Conservation (phyloP, 1,284 basidiomycete genomes). For the Cutaneotrichosporon sp. region DNA sequence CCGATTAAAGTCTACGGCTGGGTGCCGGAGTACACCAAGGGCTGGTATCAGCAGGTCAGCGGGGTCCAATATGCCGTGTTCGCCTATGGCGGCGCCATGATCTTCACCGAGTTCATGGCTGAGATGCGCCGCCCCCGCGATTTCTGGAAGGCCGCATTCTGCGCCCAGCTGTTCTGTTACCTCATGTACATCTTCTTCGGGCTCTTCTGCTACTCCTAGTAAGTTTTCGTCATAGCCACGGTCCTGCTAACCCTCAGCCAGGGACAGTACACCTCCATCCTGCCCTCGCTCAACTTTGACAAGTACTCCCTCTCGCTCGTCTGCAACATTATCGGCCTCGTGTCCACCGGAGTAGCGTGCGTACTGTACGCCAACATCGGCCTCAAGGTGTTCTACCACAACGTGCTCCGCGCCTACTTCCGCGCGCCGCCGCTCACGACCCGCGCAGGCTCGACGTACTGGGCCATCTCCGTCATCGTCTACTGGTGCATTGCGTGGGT, state of each 20-base stretch:
- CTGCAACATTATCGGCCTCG: constrained; percentile 54
- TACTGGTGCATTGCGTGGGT: constrained; percentile 54
- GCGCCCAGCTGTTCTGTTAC: constrained; percentile 58
- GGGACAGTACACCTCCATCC: constrained; percentile 57
- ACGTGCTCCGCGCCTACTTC: constrained; percentile 53
- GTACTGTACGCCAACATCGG: constrained; percentile 61
- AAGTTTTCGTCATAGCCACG: no score
- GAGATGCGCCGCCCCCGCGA: constrained; percentile 68
- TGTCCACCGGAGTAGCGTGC: constrained; percentile 53
- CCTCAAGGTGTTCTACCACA: constrained; percentile 21
- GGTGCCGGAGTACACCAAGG: constrained; percentile 46
- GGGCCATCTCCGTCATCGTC: constrained; percentile 23
- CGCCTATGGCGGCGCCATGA: constrained; percentile 55
- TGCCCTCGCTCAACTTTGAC: constrained; percentile 60
- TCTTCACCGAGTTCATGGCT: constrained; percentile 59
- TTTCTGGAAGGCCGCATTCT: constrained; percentile 64
- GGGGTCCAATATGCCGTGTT: constrained; percentile 60
- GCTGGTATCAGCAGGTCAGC: constrained; percentile 39
- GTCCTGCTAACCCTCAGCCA: no score
- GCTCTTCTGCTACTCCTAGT: constrained; percentile 50
- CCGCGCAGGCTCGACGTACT: constrained; percentile 53
- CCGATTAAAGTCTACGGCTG: constrained; percentile 54
- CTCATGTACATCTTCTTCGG: constrained; percentile 51
- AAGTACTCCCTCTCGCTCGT: constrained; percentile 49
- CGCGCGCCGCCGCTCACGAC: constrained; percentile 56